Percentiles rank a stretch among this genome's conserved stretches.
phyloP scores from a whole-genome alignment of 306 rosid genomes.

The Dryas drummondii region DNA sequence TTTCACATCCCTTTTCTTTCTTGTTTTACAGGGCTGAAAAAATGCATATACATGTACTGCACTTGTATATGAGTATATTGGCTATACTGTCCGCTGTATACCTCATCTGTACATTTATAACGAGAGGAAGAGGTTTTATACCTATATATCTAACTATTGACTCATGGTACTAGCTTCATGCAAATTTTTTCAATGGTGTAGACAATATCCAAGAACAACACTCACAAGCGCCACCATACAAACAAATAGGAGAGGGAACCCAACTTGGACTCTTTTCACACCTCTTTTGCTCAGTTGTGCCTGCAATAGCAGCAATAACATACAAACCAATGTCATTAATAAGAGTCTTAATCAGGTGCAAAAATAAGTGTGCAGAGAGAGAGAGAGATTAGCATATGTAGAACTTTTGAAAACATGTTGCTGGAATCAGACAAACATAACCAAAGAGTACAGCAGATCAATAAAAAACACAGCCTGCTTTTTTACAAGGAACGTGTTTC shows the following conservation, averaged over 20 bases:
- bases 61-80: not conserved
- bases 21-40: not conserved
- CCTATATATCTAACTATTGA: not conserved
- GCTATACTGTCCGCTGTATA: not conserved
- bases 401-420: not conserved
- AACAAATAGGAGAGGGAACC: conserved; percentile 77
- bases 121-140: conserved; percentile 8
- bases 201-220: conserved; percentile 61
- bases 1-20: not conserved
- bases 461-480: not conserved
- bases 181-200: conserved; percentile 43
- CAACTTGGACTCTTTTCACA: conserved; percentile 55
- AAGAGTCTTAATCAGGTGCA: not conserved
- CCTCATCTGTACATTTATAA: conserved; percentile 18
- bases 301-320: conserved; percentile 37
- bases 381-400: not conserved
- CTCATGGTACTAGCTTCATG: not conserved
- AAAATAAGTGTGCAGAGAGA: not conserved
- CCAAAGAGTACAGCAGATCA: not conserved
- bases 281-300: conserved; percentile 48
- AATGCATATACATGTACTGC: conserved; percentile 1
- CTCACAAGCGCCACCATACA: conserved; percentile 74
- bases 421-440: not conserved
- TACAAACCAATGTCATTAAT: not conserved
- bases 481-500: not conserved